Percentiles rank a stretch among this genome's conserved stretches.
phyloP scores from a whole-genome alignment of 306 rosid genomes.

The Datisca glomerata region DNA sequence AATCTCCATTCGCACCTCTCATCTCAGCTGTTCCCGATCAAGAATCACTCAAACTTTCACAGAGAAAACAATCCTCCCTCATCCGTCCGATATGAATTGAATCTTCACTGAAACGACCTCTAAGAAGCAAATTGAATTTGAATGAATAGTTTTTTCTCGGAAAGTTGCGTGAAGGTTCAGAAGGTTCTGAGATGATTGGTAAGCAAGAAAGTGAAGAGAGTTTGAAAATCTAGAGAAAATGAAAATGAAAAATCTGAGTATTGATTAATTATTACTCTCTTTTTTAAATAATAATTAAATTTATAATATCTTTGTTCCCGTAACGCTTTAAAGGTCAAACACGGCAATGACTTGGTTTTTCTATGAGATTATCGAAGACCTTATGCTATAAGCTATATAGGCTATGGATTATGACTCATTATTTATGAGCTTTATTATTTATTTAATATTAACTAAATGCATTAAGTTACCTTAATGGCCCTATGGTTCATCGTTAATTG shows the following conservation, averaged over 20 bases:
- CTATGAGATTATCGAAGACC: too few relatives aligned
- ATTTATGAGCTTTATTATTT: too few relatives aligned
- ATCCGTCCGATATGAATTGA: constrained; percentile 5
- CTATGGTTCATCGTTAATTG: too few relatives aligned
- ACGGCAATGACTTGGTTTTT: constrained; percentile 59
- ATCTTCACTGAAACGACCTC: background rate
- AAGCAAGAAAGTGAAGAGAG: constrained; percentile 14
- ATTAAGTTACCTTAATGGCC: too few relatives aligned
- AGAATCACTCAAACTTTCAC: constrained; percentile 5
- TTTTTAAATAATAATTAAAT: background rate
- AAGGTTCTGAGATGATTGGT: constrained; percentile 5
- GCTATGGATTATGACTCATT: too few relatives aligned
- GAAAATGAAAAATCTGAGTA: background rate
- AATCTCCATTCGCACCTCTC: constrained; percentile 38
- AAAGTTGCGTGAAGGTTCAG: background rate
- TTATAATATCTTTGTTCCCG: constrained; percentile 3
- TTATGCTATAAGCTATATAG: too few relatives aligned
- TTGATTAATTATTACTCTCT: background rate
- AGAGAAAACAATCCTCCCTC: background rate
- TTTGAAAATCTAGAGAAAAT: constrained; percentile 3
- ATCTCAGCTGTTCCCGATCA: constrained; percentile 14
- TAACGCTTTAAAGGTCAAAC: constrained; percentile 52
- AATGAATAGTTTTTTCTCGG: background rate
- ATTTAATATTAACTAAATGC: too few relatives aligned
- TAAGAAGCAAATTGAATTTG: background rate